Conservation (phyloP, 495 filamentous ascomycete species). For the Geopyxis carbonaria region DNA sequence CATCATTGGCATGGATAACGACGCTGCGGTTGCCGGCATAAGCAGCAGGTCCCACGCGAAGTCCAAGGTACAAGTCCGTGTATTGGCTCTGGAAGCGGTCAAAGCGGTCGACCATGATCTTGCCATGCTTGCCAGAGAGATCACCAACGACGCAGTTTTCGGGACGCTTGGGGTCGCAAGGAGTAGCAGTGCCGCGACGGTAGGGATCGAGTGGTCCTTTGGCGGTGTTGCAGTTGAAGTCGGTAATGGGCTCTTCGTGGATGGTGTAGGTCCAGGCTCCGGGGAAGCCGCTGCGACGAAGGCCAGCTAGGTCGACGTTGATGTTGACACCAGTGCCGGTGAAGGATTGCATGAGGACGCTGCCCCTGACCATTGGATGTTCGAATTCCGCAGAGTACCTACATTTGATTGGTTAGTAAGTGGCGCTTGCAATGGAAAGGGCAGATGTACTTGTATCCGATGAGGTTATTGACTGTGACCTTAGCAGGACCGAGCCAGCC, state of each 20-base stretch:
- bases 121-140: conserved; percentile 63
- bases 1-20: conserved; percentile 45
- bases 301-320: conserved; percentile 44
- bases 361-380: too few species aligned
- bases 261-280: conserved; percentile 82
- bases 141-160: conserved; percentile 70
- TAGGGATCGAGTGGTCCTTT: conserved; percentile 51
- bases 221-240: conserved; percentile 63
- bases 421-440: too few species aligned
- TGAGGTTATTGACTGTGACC: too few species aligned
- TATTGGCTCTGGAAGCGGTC: conserved; percentile 28
- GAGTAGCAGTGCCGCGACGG: conserved; percentile 42
- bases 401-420: too few species aligned
- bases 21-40: conserved; percentile 68
- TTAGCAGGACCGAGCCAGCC: too few species aligned
- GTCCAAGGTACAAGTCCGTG: conserved; percentile 50
- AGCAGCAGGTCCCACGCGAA: conserved; percentile 34
- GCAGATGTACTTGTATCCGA: too few species aligned
- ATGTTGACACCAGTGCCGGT: conserved; percentile 49
- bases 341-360: too few species aligned
- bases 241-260: conserved; percentile 50
- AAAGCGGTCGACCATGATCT: conserved; percentile 32
- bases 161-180: conserved; percentile 45
- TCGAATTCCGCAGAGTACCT: too few species aligned
- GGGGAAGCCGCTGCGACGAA: conserved; percentile 35